phyloP scores from a whole-genome alignment of 768 basidiomycete species.

The Amanita pseudoporphyria region DNA sequence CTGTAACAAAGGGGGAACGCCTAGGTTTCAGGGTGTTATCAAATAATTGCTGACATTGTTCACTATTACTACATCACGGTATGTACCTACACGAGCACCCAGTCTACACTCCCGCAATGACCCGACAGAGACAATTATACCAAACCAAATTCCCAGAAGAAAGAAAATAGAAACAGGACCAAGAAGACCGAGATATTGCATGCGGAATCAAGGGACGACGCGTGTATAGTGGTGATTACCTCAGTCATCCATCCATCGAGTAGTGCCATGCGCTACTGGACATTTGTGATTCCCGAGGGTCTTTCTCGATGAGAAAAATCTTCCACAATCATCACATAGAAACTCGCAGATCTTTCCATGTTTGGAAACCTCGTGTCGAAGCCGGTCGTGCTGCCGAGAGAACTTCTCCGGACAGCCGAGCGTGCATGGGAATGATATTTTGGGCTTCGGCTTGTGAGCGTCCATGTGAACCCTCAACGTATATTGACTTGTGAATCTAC shows the following conservation, averaged over 20 bases:
- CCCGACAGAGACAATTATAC: conserved; percentile 3
- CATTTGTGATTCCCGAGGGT: conserved; percentile 49
- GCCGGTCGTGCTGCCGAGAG: conserved; percentile 46
- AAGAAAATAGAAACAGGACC: neutral
- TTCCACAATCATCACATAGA: conserved; percentile 38
- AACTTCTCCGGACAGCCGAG: conserved; percentile 46
- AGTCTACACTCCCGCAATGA: neutral
- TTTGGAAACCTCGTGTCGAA: conserved; percentile 50
- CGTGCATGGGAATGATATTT: conserved; percentile 38
- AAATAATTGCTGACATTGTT: neutral
- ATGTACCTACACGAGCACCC: conserved; percentile 6
- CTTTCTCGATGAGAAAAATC: conserved; percentile 44
- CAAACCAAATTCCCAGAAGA: neutral
- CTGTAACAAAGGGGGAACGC: neutral
- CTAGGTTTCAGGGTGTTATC: neutral
- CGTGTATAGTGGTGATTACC: neutral
- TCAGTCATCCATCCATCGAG: conserved; percentile 21
- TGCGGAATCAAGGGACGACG: neutral
- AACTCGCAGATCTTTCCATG: conserved; percentile 50
- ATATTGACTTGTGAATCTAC: conserved; percentile 44
- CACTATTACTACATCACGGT: neutral
- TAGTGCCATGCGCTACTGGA: conserved; percentile 37
- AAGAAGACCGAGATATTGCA: neutral
- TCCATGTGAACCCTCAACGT: conserved; percentile 47
- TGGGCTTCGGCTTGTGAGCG: conserved; percentile 43